Evolutionary conservation across 1,284 basidiomycete genomes (phyloP).

Genomic region (Trichosporon inkin): DNA sequence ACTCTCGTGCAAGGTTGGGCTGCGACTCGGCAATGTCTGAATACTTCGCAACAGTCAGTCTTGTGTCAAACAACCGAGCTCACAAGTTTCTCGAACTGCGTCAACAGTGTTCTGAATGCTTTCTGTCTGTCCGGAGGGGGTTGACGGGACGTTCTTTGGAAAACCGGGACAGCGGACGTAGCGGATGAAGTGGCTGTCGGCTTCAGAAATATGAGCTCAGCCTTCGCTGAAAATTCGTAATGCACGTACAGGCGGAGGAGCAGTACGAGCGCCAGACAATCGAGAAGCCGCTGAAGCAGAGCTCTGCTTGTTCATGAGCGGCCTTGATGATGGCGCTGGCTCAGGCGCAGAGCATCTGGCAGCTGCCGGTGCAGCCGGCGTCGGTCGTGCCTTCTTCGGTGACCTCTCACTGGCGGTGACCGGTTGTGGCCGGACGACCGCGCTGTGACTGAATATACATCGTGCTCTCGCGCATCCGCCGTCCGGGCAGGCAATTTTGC

Average conservation of each 20-base stretch:
- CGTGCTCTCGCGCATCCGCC: constrained; percentile 26
- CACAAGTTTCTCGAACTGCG: constrained; percentile 42
- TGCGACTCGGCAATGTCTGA: constrained; percentile 25
- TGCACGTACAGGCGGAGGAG: too few relatives aligned
- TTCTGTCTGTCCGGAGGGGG: constrained; percentile 26
- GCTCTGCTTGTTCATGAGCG: too few relatives aligned
- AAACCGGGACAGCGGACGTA: too few relatives aligned
- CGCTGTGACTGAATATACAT: constrained; percentile 37
- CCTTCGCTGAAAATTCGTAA: too few relatives aligned
- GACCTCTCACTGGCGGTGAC: not conserved
- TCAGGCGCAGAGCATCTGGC: constrained; percentile 12
- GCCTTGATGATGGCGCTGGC: too few relatives aligned
- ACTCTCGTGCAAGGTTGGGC: constrained; percentile 38
- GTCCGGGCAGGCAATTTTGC: constrained; percentile 31
- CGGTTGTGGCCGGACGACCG: too few relatives aligned
- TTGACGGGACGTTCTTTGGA: too few relatives aligned
- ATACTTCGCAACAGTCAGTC: constrained; percentile 29
- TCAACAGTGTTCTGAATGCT: constrained; percentile 36
- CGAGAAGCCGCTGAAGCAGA: too few relatives aligned
- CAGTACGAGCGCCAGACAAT: too few relatives aligned
- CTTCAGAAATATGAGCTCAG: too few relatives aligned
- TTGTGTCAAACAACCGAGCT: constrained; percentile 1
- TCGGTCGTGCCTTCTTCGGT: not conserved
- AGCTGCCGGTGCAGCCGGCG: not conserved
- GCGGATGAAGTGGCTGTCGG: too few relatives aligned